These are phyloP conservation scores for Pugionium cornutum DNA, from an alignment of 345 rosid genomes.

Conservation along the genomic window DNA sequence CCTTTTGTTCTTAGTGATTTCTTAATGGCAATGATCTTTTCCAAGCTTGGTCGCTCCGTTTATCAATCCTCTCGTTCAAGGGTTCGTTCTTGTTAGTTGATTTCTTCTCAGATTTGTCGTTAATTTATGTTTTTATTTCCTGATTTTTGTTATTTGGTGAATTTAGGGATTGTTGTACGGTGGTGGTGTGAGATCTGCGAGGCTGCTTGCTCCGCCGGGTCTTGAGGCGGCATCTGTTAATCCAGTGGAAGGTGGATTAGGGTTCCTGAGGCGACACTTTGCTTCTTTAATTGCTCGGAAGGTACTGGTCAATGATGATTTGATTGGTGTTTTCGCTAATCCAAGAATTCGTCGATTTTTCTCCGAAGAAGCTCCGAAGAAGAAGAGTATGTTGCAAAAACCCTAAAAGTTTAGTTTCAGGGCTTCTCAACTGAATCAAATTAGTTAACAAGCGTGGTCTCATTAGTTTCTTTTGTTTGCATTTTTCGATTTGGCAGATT, in stretches of 20 bases:
- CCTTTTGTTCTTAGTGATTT: conserved; percentile 9
- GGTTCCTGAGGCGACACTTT: conserved; percentile 58
- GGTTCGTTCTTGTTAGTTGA: conserved; percentile 2
- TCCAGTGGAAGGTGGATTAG: conserved; percentile 46
- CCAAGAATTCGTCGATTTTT: conserved; percentile 63
- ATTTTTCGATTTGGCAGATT: conserved; percentile 51
- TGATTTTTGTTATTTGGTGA: neutral
- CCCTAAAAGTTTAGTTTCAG: neutral
- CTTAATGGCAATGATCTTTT: conserved; percentile 33
- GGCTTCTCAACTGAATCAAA: neutral
- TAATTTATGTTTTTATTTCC: neutral
- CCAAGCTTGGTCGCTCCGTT: conserved; percentile 35
- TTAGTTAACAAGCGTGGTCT: neutral
- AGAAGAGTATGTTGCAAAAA: conserved; percentile 39
- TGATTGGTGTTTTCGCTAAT: conserved; percentile 60
- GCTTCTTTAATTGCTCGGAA: conserved; percentile 47
- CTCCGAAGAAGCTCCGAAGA: conserved; percentile 76
- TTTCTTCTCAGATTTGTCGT: conserved; percentile 21
- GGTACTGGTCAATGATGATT: conserved; percentile 42
- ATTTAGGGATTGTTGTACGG: conserved; percentile 24
- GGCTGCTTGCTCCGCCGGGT: conserved; percentile 18
- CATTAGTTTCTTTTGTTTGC: neutral
- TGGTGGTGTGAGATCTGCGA: conserved; percentile 39
- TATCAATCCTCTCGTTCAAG: conserved; percentile 34
- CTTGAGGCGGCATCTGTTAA: conserved; percentile 35